A percentile compares a stretch with the other conserved stretches of the same genome.
Conservation (phyloP, 208 protist genomes). For the Leishmania guyanensis region DNA sequence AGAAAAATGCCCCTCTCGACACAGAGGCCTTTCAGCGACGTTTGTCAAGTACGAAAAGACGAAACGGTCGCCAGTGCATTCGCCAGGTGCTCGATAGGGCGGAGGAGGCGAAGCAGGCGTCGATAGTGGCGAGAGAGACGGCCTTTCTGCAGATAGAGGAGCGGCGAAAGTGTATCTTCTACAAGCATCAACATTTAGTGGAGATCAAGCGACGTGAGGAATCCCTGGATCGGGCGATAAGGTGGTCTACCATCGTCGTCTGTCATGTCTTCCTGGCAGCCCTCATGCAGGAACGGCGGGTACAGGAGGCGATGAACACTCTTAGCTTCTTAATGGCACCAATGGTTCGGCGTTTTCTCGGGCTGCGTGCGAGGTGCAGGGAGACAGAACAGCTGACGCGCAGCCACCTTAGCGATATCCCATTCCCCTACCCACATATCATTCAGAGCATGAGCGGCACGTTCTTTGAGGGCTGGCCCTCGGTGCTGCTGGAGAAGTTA, state of each 20-base stretch:
- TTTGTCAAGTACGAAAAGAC: conserved; percentile 30
- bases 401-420: conserved; percentile 68
- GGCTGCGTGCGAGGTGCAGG: conserved; percentile 36
- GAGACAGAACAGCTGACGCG: conserved; percentile 48
- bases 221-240: conserved; percentile 46
- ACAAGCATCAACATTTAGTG: conserved; percentile 60
- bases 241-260: conserved; percentile 79
- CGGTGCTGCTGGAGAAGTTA: conserved; percentile 68
- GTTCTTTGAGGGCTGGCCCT: conserved; percentile 85
- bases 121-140: conserved; percentile 6
- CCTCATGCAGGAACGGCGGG: conserved; percentile 73
- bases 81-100: conserved; percentile 33
- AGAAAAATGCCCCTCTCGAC: conserved; percentile 36
- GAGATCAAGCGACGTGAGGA: conserved; percentile 61
- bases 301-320: conserved; percentile 74
- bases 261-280: conserved; percentile 86
- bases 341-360: conserved; percentile 61
- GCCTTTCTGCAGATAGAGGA: conserved; percentile 38
- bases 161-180: conserved; percentile 57
- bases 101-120: conserved; percentile 23
- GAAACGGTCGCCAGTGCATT: conserved; percentile 58
- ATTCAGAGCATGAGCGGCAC: conserved; percentile 85
- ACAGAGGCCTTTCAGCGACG: conserved; percentile 61
- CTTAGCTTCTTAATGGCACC: conserved; percentile 69
- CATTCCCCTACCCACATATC: conserved; percentile 71